phyloP scores from a whole-genome alignment of 2,329 filamentous ascomycete species.

The Purpureocillium lavendulum region DNA sequence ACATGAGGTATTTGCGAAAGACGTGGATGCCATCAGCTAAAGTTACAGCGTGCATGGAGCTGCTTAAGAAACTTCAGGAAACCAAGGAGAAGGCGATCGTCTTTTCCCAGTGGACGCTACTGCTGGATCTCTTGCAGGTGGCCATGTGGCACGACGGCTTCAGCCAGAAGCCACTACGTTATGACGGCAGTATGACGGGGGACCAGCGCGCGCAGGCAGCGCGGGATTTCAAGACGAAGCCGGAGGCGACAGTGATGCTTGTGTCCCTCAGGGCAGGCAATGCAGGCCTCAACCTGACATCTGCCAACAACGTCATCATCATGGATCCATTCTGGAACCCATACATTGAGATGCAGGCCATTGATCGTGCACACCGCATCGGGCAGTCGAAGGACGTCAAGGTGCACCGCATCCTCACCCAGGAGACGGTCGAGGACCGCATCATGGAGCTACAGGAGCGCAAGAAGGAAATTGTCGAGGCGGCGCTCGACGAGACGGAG shows the following conservation, averaged over 20 bases:
- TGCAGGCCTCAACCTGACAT: conserved; percentile 76
- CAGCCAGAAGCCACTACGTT: conserved; percentile 55
- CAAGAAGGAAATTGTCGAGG: conserved; percentile 69
- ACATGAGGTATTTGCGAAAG: conserved; percentile 59
- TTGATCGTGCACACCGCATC: conserved; percentile 83
- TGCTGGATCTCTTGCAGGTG: conserved; percentile 64
- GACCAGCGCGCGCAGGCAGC: conserved; percentile 61
- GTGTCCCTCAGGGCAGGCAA: conserved; percentile 77
- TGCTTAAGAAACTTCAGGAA: conserved; percentile 59
- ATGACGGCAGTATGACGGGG: conserved; percentile 75
- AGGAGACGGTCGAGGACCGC: conserved; percentile 77
- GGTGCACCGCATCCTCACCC: conserved; percentile 71
- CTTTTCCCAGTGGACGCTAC: conserved; percentile 72
- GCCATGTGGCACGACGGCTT: conserved; percentile 58
- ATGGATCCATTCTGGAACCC: conserved; percentile 95
- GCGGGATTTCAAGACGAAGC: conserved; percentile 54
- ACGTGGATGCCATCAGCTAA: conserved; percentile 73
- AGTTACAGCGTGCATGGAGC: conserved; percentile 67
- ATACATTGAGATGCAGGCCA: conserved; percentile 84
- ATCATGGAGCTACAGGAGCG: conserved; percentile 71
- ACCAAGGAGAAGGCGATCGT: conserved; percentile 61
- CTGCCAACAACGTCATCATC: conserved; percentile 81
- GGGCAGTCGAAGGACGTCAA: conserved; percentile 67
- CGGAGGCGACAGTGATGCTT: conserved; percentile 64
- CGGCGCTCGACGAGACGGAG: conserved; percentile 70